Base-by-base conservation (phyloP, 495 filamentous ascomycete genomes). In the Penicillium odoratum region DNA sequence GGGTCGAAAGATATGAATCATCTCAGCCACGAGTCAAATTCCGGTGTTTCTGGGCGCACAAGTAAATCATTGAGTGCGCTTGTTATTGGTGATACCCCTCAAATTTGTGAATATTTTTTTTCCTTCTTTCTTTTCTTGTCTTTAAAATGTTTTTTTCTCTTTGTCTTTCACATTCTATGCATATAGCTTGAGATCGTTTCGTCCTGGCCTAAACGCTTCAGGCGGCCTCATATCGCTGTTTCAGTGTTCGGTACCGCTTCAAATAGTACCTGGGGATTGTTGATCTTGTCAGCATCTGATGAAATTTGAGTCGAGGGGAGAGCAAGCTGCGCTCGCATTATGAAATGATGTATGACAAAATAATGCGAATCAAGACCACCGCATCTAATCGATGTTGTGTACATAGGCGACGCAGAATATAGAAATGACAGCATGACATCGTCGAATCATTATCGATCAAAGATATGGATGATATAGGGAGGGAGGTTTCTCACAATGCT, bases 181-280 rank as follows among this genome's bases (percentile, higher is more conserved):
- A 59, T 40, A 28, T 40, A 43, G 34, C 28, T 43, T 9, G 26
- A 29, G 21, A 30, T n/a, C 26, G 13, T 53, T 29, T 16, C 7
- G 10, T 9, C 11, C 36, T 53, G 34, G 34, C 21, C 13, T 26
- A 30, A 10, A 30, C 7, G 49, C 6, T 61, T 75, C 61, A 78
- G 55, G 58, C 57, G 59, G 64, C 70, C 58, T 86, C 83, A 77
- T 98, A 98, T 67, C 91, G 83, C 76, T 93, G 84, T 65, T 86
- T 86, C 62, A 98, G 79, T 47, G 91, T 84, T 61, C 94, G 86
- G 78, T 98, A 98, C 72, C 88, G 85, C 78, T 96, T 98, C 59
- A 98, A 76, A 77, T 93, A 94, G 74, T 97, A 97, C 69, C 93
- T 98, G 70, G 44, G 45, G 43, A 61, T 66, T 63, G 21, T 48